Evolutionary conservation across 2,329 filamentous ascomycete genomes (phyloP).

Genomic region (Pseudocercospora fijiensis): DNA sequence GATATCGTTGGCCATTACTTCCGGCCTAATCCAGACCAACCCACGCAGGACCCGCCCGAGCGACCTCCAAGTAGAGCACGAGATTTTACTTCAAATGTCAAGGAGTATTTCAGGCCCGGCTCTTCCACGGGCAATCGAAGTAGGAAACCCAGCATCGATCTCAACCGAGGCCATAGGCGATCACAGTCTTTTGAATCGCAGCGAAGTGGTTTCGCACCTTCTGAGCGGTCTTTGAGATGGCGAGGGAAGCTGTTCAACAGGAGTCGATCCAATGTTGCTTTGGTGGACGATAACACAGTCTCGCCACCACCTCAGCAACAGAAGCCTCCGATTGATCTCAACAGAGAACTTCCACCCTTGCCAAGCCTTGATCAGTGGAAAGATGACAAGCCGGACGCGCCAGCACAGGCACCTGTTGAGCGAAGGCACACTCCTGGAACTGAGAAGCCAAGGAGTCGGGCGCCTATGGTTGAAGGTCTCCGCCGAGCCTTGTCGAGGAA

Average conservation of each 20-base stretch:
- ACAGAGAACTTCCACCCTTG: conserved; percentile 49
- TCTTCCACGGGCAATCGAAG: conserved; percentile 25
- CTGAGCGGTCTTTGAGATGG: conserved; percentile 17
- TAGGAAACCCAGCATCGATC: conserved; percentile 33
- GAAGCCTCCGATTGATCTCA: conserved; percentile 42
- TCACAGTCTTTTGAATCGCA: conserved; percentile 30
- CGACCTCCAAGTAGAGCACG: conserved; percentile 22
- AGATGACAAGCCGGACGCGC: conserved; percentile 17
- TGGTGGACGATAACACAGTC: conserved; percentile 11
- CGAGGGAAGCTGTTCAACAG: conserved; percentile 21
- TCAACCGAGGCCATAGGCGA: conserved; percentile 32
- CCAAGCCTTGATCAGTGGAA: conserved; percentile 47
- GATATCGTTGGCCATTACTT: conserved; percentile 24
- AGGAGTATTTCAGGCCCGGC: conserved; percentile 45
- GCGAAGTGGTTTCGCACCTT: conserved; percentile 25
- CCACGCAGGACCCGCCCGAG: conserved; percentile 13
- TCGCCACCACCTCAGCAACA: conserved; percentile 7
- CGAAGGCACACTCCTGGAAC: neutral
- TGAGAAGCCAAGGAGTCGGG: conserved; percentile 2
- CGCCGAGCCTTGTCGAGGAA: conserved; percentile 16
- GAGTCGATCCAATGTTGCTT: conserved; percentile 14
- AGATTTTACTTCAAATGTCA: conserved; percentile 23
- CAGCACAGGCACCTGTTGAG: neutral
- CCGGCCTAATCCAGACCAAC: conserved; percentile 12
- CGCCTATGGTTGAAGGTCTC: conserved; percentile 16